A percentile compares a stretch with the other conserved stretches of the same genome.
These are phyloP conservation scores for Lentinula sp. DNA, from an alignment of 768 basidiomycete species.

Conservation along the genomic window DNA sequence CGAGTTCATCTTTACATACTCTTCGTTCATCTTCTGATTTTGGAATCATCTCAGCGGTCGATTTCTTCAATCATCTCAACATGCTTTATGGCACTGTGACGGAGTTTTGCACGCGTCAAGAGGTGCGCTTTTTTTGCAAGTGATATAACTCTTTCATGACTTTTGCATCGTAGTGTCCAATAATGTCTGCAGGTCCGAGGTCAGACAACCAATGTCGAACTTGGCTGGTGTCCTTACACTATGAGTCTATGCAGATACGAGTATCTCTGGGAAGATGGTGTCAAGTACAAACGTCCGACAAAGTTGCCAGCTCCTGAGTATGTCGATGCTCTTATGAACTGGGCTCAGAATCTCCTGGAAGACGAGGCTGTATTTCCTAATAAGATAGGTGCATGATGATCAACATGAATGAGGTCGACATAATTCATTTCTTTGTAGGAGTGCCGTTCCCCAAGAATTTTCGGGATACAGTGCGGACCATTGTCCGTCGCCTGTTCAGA, in stretches of 20 bases:
- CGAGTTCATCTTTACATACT: constrained; percentile 25
- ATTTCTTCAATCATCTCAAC: constrained; percentile 99
- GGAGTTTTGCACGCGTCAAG: constrained; percentile 93
- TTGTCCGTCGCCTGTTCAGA: constrained; percentile 88
- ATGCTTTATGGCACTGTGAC: constrained; percentile 99
- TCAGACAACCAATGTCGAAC: constrained; percentile 24
- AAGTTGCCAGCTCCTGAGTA: constrained; percentile 95
- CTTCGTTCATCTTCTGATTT: constrained; percentile 3
- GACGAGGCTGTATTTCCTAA: constrained; percentile 92
- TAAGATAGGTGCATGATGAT: constrained; percentile 68
- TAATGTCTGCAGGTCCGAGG: constrained; percentile 96
- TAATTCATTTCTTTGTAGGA: constrained; percentile 36
- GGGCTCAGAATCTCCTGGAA: constrained; percentile 90
- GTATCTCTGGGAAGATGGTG: constrained; percentile 92
- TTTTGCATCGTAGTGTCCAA: constrained; percentile 59
- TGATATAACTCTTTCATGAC: not conserved
- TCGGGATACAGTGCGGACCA: constrained; percentile 84
- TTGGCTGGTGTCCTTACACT: not conserved
- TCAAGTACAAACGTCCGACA: constrained; percentile 83
- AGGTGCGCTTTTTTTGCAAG: constrained; percentile 44
- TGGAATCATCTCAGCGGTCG: constrained; percentile 55
- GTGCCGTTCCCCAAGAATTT: constrained; percentile 89
- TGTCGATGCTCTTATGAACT: constrained; percentile 98
- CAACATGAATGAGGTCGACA: not conserved
- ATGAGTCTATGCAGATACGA: constrained; percentile 56